Base-by-base conservation (phyloP, 2,329 filamentous ascomycete species). In the Bisporella sp. region DNA sequence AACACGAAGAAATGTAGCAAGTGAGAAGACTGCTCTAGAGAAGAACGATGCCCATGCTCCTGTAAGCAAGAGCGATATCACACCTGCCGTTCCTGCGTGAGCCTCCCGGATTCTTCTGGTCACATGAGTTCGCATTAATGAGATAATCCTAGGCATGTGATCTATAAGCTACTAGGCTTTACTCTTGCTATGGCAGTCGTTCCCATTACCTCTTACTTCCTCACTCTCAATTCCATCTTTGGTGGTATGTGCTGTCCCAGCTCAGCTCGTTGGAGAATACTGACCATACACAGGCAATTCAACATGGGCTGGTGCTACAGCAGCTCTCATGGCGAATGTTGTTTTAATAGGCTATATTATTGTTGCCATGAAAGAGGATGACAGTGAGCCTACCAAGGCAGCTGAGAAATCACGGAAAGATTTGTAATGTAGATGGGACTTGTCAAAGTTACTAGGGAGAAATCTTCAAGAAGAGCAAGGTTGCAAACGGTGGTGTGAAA, bases 261-360 rank as follows among this genome's bases (percentile, higher is more conserved):
- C 29, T 13, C 21, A 21, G 3, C 3, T 21, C 3, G 21, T 21
- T 8, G 8, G 7, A 28, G 31, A 41, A 40, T 12, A 12, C 43
- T 54, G 30, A 56, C 7, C 13, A 50, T 32, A 44, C 21, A 8
- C 28, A 95, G 92, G 90, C 59, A 96, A 96, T 69, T 79, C 89
- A 11, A 95, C 91, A 1, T 92, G 83, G 61, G 89, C 91, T 4
- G 93, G 91, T 11, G 90, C 82, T 1, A 73, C 87, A 33, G 93
- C 93, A 1, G 93, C 93, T 21, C 71, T 97, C 46, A 82, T 95
- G 67, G 93, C 93, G 9, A 99, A 99, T 61, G 79, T 95, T 1
- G 89, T 99, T 4, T 73, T 99, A 46, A 79, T 97, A 51, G 82
- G 78, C n/a, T 99, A 97, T 68, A 81, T 97, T 41, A 72, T 96